These are phyloP conservation scores for Rhodotorula sp. DNA, from an alignment of 1,284 basidiomycete species.

Conservation along the genomic window DNA sequence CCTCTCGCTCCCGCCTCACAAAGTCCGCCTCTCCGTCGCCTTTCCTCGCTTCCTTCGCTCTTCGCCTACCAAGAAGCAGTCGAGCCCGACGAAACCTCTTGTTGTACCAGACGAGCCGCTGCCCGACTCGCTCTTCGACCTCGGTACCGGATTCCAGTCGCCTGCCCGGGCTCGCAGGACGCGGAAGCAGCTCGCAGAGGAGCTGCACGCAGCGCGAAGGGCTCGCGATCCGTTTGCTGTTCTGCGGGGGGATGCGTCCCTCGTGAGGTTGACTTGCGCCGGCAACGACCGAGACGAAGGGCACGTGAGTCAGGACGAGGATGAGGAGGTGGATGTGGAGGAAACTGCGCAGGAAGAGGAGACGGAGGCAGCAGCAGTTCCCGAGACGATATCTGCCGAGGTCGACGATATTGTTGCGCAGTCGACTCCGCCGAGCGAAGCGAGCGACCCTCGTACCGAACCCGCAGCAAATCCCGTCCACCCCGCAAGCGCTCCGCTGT, in stretches of 20 bases:
- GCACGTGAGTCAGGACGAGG: neutral
- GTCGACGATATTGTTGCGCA: too few species aligned
- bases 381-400: too few species aligned
- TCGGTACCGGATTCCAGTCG: neutral
- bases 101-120: neutral
- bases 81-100: too few species aligned
- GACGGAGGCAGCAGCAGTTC: too few species aligned
- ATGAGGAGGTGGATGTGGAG: neutral
- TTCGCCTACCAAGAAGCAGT: neutral
- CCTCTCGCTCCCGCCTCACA: neutral
- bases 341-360: neutral
- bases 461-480: too few species aligned
- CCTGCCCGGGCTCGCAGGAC: neutral
- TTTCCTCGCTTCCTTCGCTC: neutral
- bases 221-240: neutral
- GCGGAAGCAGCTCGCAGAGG: neutral
- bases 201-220: neutral
- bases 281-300: neutral
- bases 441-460: too few species aligned
- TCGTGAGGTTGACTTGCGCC: neutral
- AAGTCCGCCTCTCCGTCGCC: conserved; percentile 9
- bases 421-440: too few species aligned
- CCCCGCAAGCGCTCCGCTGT: too few species aligned
- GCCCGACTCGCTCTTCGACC: conserved; percentile 2
- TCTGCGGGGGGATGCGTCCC: neutral